Conservation (phyloP, 257 asterid genomes). For the Coffea canephora region DNA sequence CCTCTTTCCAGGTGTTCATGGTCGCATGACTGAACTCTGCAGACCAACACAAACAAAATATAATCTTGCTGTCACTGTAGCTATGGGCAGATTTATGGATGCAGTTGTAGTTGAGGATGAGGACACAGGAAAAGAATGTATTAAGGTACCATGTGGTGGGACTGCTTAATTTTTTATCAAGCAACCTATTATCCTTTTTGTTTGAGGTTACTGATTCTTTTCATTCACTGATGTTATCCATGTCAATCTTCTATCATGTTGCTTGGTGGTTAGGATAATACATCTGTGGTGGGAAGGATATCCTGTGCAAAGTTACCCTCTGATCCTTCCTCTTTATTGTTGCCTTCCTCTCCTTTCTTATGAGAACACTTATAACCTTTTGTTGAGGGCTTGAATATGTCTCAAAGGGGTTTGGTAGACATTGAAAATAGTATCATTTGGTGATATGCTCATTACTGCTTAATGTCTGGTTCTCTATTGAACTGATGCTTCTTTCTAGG, state of each 20-base stretch:
- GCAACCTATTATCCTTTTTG: background rate
- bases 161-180: constrained; percentile 15
- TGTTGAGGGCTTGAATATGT: background rate
- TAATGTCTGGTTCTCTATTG: background rate
- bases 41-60: constrained; percentile 92
- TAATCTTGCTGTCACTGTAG: constrained; percentile 98
- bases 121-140: constrained; percentile 93
- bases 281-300: background rate
- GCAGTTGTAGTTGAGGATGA: constrained; percentile 98
- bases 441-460: background rate
- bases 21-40: constrained; percentile 98
- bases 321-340: background rate
- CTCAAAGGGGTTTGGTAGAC: background rate
- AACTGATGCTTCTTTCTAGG: background rate
- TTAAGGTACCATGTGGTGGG: constrained; percentile 53
- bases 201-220: background rate
- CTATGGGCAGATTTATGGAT: constrained; percentile 99
- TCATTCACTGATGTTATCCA: background rate
- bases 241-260: background rate
- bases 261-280: background rate
- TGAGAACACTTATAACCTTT: background rate
- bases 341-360: background rate
- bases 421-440: background rate
- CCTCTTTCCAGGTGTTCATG: constrained; percentile 94
- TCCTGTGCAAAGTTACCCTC: background rate